Conservation (phyloP, 2,329 filamentous ascomycete species). For the Fusarium pseudocircinatum region DNA sequence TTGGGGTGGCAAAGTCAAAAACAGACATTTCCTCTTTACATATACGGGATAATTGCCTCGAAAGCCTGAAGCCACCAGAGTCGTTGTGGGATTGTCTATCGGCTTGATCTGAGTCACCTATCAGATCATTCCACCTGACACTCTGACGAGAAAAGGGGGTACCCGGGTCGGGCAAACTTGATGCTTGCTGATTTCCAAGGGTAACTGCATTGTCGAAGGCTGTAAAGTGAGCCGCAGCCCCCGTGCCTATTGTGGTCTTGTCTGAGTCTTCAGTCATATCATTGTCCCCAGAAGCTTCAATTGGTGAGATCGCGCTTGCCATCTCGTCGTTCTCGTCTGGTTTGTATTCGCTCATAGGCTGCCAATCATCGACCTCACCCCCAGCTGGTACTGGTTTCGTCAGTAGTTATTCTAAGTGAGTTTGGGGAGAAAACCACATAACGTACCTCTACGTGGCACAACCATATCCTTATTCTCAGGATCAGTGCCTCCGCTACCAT, state of each 20-base stretch:
- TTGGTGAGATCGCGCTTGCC: background rate
- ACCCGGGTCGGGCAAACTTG: background rate
- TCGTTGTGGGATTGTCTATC: background rate
- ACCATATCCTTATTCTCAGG: background rate
- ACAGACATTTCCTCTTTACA: slow-evolving; percentile 5
- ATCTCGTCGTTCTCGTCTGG: background rate
- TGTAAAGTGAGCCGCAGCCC: background rate
- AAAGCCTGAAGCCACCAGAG: background rate
- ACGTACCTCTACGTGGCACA: background rate
- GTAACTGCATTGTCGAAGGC: background rate
- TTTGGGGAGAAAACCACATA: background rate
- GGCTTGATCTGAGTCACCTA: background rate
- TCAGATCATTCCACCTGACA: background rate
- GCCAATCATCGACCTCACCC: slow-evolving; percentile 17
- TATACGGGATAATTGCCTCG: slow-evolving; percentile 1
- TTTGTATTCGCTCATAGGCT: slow-evolving; percentile 17
- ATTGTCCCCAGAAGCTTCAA: background rate
- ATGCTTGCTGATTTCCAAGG: background rate
- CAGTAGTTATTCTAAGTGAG: background rate
- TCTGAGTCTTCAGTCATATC: background rate
- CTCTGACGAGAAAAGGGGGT: background rate
- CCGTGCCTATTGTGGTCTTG: background rate
- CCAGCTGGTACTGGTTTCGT: slow-evolving; percentile 5
- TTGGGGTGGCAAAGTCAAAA: slow-evolving; percentile 10
- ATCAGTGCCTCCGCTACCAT: background rate